Percentiles rank a stretch among this genome's conserved stretches.
Evolutionary conservation across 306 rosid genomes (phyloP).

Genomic region (Castanea sativa): DNA sequence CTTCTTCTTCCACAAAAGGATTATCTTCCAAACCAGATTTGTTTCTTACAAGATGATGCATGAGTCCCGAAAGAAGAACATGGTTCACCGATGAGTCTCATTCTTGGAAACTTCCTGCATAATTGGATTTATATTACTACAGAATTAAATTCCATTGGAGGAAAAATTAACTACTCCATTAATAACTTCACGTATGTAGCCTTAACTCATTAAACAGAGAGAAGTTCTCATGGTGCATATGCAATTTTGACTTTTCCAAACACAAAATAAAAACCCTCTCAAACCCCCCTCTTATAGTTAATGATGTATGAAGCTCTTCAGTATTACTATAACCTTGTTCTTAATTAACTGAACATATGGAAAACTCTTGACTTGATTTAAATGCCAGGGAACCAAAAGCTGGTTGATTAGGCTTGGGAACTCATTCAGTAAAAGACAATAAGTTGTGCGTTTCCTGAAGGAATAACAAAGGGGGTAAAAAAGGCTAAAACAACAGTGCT

Average conservation of each 20-base stretch:
- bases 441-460: not conserved
- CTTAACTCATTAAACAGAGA: not conserved
- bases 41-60: slow-evolving; percentile 14
- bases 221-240: not conserved
- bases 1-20: slow-evolving; percentile 25
- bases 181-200: slow-evolving; percentile 10
- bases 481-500: not conserved
- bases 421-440: not conserved
- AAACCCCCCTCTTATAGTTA: not conserved
- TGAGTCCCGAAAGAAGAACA: slow-evolving; percentile 3
- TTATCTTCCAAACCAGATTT: slow-evolving; percentile 3
- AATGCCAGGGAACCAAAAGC: not conserved
- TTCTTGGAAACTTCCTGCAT: slow-evolving; percentile 54
- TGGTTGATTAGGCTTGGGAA: not conserved
- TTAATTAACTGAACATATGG: not conserved
- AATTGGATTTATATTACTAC: not conserved
- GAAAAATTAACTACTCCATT: not conserved
- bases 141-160: not conserved
- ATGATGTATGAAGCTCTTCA: not conserved
- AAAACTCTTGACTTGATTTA: not conserved
- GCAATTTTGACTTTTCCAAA: not conserved
- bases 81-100: slow-evolving; percentile 28
- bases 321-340: not conserved
- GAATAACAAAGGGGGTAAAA: not conserved
- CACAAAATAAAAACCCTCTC: not conserved